Evolutionary conservation across 129 eudicot species (phyloP).

Genomic region (Flaveria bidentis): DNA sequence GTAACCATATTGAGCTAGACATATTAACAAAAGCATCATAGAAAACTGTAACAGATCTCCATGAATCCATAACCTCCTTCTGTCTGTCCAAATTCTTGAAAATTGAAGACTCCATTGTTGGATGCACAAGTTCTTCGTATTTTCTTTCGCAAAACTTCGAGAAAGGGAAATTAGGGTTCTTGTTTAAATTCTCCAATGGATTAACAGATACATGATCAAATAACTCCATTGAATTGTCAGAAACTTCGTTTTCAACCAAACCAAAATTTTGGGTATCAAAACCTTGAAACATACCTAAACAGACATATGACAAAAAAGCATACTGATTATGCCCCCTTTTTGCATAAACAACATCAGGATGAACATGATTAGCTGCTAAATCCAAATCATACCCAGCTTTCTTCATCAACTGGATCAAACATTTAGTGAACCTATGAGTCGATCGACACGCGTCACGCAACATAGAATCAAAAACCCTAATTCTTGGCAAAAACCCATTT

Average conservation of each 20-base stretch:
- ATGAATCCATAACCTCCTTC: slow-evolving; percentile 76
- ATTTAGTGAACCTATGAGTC: slow-evolving; percentile 49
- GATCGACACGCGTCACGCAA: slow-evolving; percentile 57
- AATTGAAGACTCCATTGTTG: slow-evolving; percentile 82
- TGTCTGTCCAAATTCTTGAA: slow-evolving; percentile 65
- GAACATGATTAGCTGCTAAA: slow-evolving; percentile 69
- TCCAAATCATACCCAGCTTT: slow-evolving; percentile 88
- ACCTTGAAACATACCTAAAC: slow-evolving; percentile 76
- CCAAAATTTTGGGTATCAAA: slow-evolving; percentile 60
- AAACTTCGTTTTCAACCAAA: slow-evolving; percentile 34
- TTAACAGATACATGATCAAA: slow-evolving; percentile 59
- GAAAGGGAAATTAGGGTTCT: slow-evolving; percentile 63
- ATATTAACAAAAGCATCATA: slow-evolving; percentile 80
- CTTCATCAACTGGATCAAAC: slow-evolving; percentile 79
- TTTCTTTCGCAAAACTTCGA: slow-evolving; percentile 78
- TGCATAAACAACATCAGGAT: slow-evolving; percentile 51
- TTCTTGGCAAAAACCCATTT: slow-evolving; percentile 57
- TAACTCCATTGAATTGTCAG: slow-evolving; percentile 40
- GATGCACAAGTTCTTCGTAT: slow-evolving; percentile 82
- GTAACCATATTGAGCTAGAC: slow-evolving; percentile 93
- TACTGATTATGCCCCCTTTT: slow-evolving; percentile 68
- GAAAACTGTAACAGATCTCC: slow-evolving; percentile 75
- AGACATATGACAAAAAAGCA: slow-evolving; percentile 75
- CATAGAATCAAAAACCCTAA: slow-evolving; percentile 87
- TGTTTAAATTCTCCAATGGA: slow-evolving; percentile 72